Evolutionary conservation across 257 asterid species (phyloP).

Genomic region (Leptodermis oblonga): DNA sequence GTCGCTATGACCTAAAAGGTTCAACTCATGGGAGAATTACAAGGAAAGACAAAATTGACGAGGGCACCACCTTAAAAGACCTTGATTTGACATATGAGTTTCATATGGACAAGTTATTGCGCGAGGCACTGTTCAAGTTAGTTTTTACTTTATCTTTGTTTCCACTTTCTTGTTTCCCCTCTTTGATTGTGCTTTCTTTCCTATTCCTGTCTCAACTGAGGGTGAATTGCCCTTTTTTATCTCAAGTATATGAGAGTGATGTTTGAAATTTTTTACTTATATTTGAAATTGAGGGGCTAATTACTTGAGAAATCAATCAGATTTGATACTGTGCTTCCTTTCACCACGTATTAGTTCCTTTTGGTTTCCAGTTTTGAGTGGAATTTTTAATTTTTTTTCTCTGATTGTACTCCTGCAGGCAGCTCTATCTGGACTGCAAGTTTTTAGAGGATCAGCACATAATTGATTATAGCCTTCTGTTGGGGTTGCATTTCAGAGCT

Average conservation of each 20-base stretch:
- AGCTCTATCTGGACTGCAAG: slow-evolving; percentile 59
- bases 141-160: slow-evolving; percentile 3
- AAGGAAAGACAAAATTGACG: slow-evolving; percentile 61
- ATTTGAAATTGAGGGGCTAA: neutral
- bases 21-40: slow-evolving; percentile 91
- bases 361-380: neutral
- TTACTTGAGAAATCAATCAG: neutral
- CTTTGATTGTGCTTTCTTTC: slow-evolving; percentile 5
- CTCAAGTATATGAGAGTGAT: neutral
- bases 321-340: neutral
- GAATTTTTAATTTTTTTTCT: slow-evolving; percentile 2
- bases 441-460: slow-evolving; percentile 81
- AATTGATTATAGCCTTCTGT: slow-evolving; percentile 87
- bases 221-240: neutral
- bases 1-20: slow-evolving; percentile 94
- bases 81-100: slow-evolving; percentile 85
- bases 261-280: neutral
- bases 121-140: slow-evolving; percentile 75
- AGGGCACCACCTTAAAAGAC: slow-evolving; percentile 87
- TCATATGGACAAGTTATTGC: slow-evolving; percentile 83
- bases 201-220: neutral
- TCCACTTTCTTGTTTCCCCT: neutral
- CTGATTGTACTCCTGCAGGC: slow-evolving; percentile 43
- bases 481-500: slow-evolving; percentile 92
- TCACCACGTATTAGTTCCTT: neutral